Evolutionary conservation across 2,329 filamentous ascomycete species (phyloP), one percentile per base, ranked within the genome.

Genomic region (Tympanopsis confertula): DNA sequence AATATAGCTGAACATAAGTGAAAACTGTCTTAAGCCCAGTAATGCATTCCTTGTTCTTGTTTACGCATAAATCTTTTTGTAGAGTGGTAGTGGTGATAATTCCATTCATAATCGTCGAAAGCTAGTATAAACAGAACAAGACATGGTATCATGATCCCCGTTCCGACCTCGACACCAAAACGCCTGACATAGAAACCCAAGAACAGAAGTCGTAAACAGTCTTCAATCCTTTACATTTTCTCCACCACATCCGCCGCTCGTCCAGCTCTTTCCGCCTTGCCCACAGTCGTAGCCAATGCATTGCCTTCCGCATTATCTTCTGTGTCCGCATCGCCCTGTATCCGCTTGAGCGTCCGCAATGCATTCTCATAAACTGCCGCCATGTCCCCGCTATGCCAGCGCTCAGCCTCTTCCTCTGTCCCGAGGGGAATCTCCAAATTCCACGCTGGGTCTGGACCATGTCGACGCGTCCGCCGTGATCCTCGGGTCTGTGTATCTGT

Each of bases 301-400:
- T 33, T 33, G 12, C 30, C 30, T 7, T 33, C 30, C 30, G 30
- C 7, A 10, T 15, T 15, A 7, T 7, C 30, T 7, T 33, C 30
- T 12, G 30, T 7, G 12, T 10, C 15, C 10, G 30, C 12, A 13
- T 18, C 30, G 17, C 30, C 30, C 30, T 33, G 30, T 12, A 33
- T 10, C 15, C 30, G 30, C 10, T 12, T 10, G 10, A 33, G 17
- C 7, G 30, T 33, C 30, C 30, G 30, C 30, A 33, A 33, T 17
- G 30, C 30, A 33, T 33, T 15, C 7, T 33, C 30, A 15, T 33
- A 33, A 33, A 33, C 30, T 18, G 10, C 30, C 10, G 30, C 30
- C 30, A 33, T 33, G 7, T 33, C 30, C 30, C 30, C 30, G 15
- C 15, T 33, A 15, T 15, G 30, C 30, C 30, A 33, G 30, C 30